Evolutionary conservation across 805 yeast genomes (phyloP), one percentile per base, ranked within the genome.

Genomic region (Kodamaea kakaduensis): DNA sequence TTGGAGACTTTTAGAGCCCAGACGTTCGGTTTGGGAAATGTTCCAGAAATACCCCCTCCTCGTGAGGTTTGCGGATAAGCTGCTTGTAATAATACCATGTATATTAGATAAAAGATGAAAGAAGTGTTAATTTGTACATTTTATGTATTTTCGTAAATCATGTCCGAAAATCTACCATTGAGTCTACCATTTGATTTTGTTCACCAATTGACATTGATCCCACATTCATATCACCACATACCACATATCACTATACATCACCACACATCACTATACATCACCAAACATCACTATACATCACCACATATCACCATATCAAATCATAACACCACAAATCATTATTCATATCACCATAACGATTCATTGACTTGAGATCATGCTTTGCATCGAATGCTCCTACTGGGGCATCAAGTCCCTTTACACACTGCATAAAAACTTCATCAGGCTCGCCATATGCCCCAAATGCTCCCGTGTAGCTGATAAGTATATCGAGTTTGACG

Each of bases 401-500:
- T 47, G 58, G 17, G 76, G 81, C 3, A 82, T 81, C 22, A 65
- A 68, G 12, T 67, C 83, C 1, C 69, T 89, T 23, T 90, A 75
- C 61, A 79, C 81, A 15, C 70, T 68, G 45, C 89, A 84, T 58
- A 76, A 89, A 18, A 79, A 82, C 39, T 88, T 87, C 48, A 85
- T 90, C 31, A 78, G 84, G 44, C 71, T 87, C 24, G 81, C 95
- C 0, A 78, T 79, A 20, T 93, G 97, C 51, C 61, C 75, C 2
- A 55, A 61, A 18, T 93, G 99, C 56, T 70, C 75, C 19, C 67
- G 71, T 33, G 78, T 84, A 15, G 95, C 88, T 3, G 99, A 93
- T 58, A 82, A 84, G 53, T 93, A 93, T 60, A 81, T 90, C 19
- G 99, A 93, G 56, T 81, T 78, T 44, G 99, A 93, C 56, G 74